phyloP scores from a whole-genome alignment of 805 yeast genomes.

The Candida nitratophila region DNA sequence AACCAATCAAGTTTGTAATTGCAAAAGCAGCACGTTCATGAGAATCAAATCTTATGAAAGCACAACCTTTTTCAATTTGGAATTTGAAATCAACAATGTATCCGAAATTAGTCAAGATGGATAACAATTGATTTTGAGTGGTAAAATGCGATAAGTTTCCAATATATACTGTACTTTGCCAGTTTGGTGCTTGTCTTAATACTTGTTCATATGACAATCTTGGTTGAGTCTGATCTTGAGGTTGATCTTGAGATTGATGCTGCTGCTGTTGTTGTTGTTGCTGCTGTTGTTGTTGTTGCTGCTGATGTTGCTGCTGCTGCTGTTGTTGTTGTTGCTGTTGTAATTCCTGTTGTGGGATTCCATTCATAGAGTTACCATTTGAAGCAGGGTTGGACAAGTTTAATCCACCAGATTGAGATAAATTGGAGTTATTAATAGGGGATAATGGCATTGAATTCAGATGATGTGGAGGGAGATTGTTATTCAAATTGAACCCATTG shows the following conservation, averaged over 20 bases:
- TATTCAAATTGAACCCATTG: neutral
- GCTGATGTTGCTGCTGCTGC: neutral
- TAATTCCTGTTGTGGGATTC: neutral
- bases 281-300: conserved; percentile 2
- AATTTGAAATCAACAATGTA: conserved; percentile 74
- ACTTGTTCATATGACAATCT: conserved; percentile 50
- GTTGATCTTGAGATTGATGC: conserved; percentile 13
- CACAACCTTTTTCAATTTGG: conserved; percentile 79
- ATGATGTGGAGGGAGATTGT: neutral
- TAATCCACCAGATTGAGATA: neutral
- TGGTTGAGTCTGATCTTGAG: conserved; percentile 1
- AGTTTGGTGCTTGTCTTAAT: conserved; percentile 69
- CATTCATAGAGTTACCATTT: neutral
- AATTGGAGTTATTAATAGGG: neutral
- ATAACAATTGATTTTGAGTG: conserved; percentile 64
- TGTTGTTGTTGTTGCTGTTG: conserved; percentile 1
- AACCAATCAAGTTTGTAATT: conserved; percentile 69
- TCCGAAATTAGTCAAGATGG: conserved; percentile 73
- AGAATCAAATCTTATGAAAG: conserved; percentile 79
- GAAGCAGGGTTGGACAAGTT: neutral
- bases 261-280: conserved; percentile 17
- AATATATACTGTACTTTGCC: conserved; percentile 81
- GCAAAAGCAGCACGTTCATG: conserved; percentile 89
- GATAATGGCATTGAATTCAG: neutral
- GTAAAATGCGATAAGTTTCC: conserved; percentile 80